phyloP scores from a whole-genome alignment of 179 eudicot genomes.

The Amaranthus tricolor region DNA sequence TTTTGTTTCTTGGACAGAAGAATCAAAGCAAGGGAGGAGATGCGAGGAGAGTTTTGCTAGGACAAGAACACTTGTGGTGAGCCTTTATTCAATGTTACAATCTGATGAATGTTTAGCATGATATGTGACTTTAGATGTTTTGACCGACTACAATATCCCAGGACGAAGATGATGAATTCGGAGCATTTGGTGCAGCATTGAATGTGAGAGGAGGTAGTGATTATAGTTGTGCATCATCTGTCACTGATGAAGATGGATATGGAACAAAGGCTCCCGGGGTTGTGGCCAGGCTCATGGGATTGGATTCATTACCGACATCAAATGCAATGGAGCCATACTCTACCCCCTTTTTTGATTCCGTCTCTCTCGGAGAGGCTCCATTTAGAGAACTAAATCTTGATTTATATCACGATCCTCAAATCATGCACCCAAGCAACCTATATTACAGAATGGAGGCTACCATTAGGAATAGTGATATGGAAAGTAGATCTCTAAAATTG shows the following conservation, averaged over 20 bases:
- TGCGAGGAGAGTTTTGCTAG: conserved; percentile 53
- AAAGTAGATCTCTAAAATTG: conserved; percentile 39
- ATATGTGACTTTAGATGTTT: conserved; percentile 7
- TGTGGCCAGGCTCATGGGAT: conserved; percentile 96
- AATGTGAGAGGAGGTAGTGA: conserved; percentile 72
- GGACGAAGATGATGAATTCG: conserved; percentile 59
- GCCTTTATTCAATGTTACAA: conserved; percentile 11
- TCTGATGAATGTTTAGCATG: background rate
- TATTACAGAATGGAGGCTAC: conserved; percentile 38
- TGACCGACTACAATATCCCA: conserved; percentile 10
- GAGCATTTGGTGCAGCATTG: conserved; percentile 40
- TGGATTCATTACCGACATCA: conserved; percentile 79
- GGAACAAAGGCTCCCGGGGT: conserved; percentile 72
- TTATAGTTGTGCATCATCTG: conserved; percentile 80
- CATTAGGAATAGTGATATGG: conserved; percentile 26
- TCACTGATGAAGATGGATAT: conserved; percentile 72
- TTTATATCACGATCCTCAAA: conserved; percentile 38
- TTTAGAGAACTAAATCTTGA: conserved; percentile 40
- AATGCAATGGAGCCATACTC: conserved; percentile 47
- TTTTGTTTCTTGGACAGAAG: conserved; percentile 36
- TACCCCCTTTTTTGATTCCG: conserved; percentile 53
- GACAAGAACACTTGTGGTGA: conserved; percentile 55
- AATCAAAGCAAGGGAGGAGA: conserved; percentile 63
- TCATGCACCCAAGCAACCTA: conserved; percentile 37
- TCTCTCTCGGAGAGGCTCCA: conserved; percentile 52